Conservation (phyloP, 352 stramenopile species). For the Phytophthora pistaciae region DNA sequence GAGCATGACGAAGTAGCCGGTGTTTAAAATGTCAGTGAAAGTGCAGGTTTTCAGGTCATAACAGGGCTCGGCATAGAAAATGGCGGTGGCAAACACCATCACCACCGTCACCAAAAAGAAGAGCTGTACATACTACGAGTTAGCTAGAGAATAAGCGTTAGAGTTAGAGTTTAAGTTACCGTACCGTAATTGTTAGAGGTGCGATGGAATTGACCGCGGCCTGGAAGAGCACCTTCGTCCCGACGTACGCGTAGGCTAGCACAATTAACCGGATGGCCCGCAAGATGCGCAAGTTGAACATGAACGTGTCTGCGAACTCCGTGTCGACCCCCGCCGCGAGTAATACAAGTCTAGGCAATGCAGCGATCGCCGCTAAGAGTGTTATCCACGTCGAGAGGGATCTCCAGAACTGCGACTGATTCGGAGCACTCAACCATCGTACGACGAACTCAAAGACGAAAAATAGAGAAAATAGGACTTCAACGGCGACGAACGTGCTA, state of each 20-base stretch:
- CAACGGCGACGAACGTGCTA: slow-evolving; percentile 30
- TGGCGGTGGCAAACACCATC: slow-evolving; percentile 62
- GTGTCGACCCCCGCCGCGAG: slow-evolving; percentile 5
- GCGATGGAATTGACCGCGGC: slow-evolving; percentile 45
- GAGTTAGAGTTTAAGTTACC: neutral
- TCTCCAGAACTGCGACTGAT: slow-evolving; percentile 43
- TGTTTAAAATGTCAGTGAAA: slow-evolving; percentile 73
- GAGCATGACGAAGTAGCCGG: slow-evolving; percentile 68
- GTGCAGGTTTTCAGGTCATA: slow-evolving; percentile 58
- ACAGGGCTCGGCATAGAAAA: slow-evolving; percentile 68
- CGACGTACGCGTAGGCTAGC: slow-evolving; percentile 46
- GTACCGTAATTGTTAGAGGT: slow-evolving; percentile 57
- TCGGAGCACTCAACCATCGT: slow-evolving; percentile 34
- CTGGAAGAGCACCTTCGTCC: slow-evolving; percentile 53
- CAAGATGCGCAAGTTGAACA: slow-evolving; percentile 47
- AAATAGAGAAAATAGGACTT: slow-evolving; percentile 47
- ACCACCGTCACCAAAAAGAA: slow-evolving; percentile 66
- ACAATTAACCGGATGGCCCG: slow-evolving; percentile 48
- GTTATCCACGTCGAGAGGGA: slow-evolving; percentile 39
- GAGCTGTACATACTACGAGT: slow-evolving; percentile 22
- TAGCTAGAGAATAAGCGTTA: too few relatives aligned
- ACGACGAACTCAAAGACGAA: slow-evolving; percentile 58
- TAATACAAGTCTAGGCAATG: slow-evolving; percentile 30
- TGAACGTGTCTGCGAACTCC: slow-evolving; percentile 16
- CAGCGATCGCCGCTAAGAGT: slow-evolving; percentile 42